Conservation (phyloP, 345 rosid species). For the Lepidium sativum region DNA sequence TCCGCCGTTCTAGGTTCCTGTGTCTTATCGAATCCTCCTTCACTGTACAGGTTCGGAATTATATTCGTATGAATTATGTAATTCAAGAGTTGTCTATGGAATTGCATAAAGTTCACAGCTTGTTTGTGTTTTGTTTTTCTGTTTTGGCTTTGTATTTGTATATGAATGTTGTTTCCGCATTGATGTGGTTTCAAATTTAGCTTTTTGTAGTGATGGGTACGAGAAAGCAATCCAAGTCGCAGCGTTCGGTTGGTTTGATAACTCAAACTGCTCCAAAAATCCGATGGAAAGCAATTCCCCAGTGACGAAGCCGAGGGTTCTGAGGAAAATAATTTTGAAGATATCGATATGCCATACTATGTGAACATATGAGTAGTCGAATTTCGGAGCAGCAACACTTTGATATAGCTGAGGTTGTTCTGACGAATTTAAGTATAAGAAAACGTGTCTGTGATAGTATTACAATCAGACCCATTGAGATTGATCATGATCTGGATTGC, state of each 20-base stretch:
- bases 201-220: slow-evolving; percentile 58
- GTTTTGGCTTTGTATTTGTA: background rate
- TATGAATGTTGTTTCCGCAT: background rate
- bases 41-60: slow-evolving; percentile 13
- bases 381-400: slow-evolving; percentile 44
- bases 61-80: background rate
- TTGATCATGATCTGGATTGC: slow-evolving; percentile 34
- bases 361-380: slow-evolving; percentile 43
- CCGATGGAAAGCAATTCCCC: slow-evolving; percentile 1
- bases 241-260: slow-evolving; percentile 47
- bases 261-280: slow-evolving; percentile 28
- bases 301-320: slow-evolving; percentile 1
- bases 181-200: slow-evolving; percentile 9
- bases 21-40: background rate
- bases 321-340: slow-evolving; percentile 17
- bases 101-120: background rate
- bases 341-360: slow-evolving; percentile 41
- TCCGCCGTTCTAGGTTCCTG: background rate
- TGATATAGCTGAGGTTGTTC: slow-evolving; percentile 76
- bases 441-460: slow-evolving; percentile 31
- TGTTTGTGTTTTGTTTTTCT: background rate
- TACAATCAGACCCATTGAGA: slow-evolving; percentile 25
- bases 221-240: slow-evolving; percentile 77
- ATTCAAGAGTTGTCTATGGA: background rate
- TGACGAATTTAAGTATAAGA: slow-evolving; percentile 40